Evolutionary conservation across 768 basidiomycete genomes (phyloP).

Genomic region (Naganishia friedmannii): DNA sequence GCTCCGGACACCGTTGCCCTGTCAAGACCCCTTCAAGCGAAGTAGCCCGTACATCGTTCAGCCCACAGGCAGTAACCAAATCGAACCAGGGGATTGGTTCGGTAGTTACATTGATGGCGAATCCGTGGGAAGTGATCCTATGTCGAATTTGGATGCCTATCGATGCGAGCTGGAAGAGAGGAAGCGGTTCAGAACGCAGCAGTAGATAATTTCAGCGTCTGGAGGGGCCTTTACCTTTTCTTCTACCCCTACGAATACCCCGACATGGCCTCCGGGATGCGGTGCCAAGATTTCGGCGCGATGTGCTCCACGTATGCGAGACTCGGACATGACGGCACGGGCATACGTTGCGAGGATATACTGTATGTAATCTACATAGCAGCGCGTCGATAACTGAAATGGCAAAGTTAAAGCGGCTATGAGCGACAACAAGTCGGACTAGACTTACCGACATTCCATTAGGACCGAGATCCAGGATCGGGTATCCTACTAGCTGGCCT

Average conservation of each 20-base stretch:
- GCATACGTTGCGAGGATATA: slow-evolving; percentile 64
- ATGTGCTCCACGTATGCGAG: not conserved
- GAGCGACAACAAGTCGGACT: not conserved
- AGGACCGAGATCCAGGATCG: slow-evolving; percentile 80
- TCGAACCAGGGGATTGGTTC: slow-evolving; percentile 85
- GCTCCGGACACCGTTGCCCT: not conserved
- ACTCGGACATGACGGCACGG: slow-evolving; percentile 53
- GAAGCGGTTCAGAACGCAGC: not conserved
- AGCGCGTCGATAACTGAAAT: slow-evolving; percentile 43
- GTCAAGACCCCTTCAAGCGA: slow-evolving; percentile 48
- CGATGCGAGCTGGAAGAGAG: slow-evolving; percentile 64
- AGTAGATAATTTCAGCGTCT: no score
- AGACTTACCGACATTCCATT: slow-evolving; percentile 57
- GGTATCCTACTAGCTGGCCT: slow-evolving; percentile 94
- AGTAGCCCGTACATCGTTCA: slow-evolving; percentile 75
- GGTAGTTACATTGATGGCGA: slow-evolving; percentile 80
- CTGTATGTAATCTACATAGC: slow-evolving; percentile 81
- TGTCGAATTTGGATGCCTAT: slow-evolving; percentile 96
- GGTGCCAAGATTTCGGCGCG: slow-evolving; percentile 53
- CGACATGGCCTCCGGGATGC: slow-evolving; percentile 73
- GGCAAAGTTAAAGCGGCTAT: not conserved
- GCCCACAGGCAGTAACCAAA: slow-evolving; percentile 83
- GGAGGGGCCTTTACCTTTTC: slow-evolving; percentile 70
- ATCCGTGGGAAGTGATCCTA: slow-evolving; percentile 89
- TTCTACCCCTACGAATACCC: slow-evolving; percentile 74